Conservation (phyloP, 495 filamentous ascomycete species). For the Podospora pseudopauciseta region DNA sequence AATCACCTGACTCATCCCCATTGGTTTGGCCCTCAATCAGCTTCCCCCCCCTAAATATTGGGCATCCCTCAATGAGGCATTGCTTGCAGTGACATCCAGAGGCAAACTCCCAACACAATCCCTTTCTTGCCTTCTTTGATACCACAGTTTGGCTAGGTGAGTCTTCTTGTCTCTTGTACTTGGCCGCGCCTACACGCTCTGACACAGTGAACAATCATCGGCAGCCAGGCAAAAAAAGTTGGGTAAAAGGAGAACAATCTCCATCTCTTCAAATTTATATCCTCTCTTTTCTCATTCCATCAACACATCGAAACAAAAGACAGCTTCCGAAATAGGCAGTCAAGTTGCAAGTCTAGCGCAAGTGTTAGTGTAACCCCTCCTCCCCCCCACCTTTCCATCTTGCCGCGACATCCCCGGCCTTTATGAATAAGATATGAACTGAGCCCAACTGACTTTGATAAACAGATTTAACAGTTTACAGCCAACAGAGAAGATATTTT, state of each 20-base stretch:
- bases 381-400: not conserved
- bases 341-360: not conserved
- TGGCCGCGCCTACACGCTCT: not conserved
- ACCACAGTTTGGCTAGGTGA: not conserved
- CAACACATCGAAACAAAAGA: not conserved
- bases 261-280: not conserved
- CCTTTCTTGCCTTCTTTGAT: not conserved
- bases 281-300: not conserved
- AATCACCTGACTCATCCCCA: not conserved
- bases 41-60: not conserved
- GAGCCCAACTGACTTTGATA: not conserved
- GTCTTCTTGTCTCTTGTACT: not conserved
- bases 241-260: not conserved
- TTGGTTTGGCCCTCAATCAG: not conserved
- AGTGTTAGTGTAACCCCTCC: not conserved
- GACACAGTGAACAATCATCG: not conserved
- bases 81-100: not conserved
- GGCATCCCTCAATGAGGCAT: not conserved
- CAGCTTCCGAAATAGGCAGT: not conserved
- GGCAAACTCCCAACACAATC: not conserved
- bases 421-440: not conserved
- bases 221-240: not conserved
- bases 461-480: not conserved
- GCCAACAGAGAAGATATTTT: not conserved
- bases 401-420: conserved; percentile 2